A percentile compares a stretch with the other conserved stretches of the same genome.
Conservation (phyloP, 176 grass and related monocot genomes). For the bread wheat (Triticum aestivum) region IWGSC_CS_RefSeq_v2.1 NC_057808.1:252074989-252075488, state of each 20-base stretch:
- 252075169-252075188: neutral
- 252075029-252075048: too few species aligned
- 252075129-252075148: too few species aligned
- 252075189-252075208: constrained; percentile 3
- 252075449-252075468: constrained; percentile 96
- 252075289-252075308: constrained; percentile 71
- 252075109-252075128: too few species aligned
- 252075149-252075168: too few species aligned
- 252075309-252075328: constrained; percentile 80
- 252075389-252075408: constrained; percentile 75
- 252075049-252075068: too few species aligned
- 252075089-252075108: too few species aligned
- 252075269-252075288: constrained; percentile 96
- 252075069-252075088: too few species aligned
- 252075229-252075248: constrained; percentile 47
- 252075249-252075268: constrained; percentile 60
- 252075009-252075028: too few species aligned
- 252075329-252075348: constrained; percentile 76
- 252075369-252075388: constrained; percentile 79
- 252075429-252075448: constrained; percentile 86
- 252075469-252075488: constrained; percentile 85
- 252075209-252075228: constrained; percentile 58
- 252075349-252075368: constrained; percentile 49
- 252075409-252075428: constrained; percentile 72
- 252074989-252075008: too few species aligned